Percentiles rank a stretch among this genome's conserved stretches.
These are phyloP conservation scores for Claviceps arundinis DNA, from an alignment of 2,329 filamentous ascomycete species.

Conservation along the genomic window DNA sequence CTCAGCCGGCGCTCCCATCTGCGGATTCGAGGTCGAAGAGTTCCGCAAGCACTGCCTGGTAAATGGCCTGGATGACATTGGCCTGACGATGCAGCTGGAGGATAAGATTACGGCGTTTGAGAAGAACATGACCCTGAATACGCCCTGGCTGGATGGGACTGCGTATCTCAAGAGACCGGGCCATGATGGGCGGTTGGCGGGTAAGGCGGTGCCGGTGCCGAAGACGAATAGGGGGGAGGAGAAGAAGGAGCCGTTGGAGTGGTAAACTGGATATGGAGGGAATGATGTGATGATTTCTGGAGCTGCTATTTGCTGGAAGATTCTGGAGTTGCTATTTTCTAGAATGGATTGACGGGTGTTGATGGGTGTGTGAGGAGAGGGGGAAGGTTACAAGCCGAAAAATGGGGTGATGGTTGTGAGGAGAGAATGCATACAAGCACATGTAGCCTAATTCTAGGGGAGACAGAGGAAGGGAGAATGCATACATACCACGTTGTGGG, in stretches of 20 bases:
- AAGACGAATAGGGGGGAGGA: constrained; percentile 81
- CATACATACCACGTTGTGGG: too few relatives aligned
- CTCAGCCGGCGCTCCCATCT: constrained; percentile 58
- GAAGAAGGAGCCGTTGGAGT: constrained; percentile 76
- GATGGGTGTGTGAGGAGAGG: too few relatives aligned
- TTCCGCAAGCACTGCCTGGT: constrained; percentile 90
- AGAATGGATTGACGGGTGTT: too few relatives aligned
- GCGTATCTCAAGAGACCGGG: constrained; percentile 54
- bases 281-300: neutral
- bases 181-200: constrained; percentile 40
- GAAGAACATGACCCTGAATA: constrained; percentile 58
- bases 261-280: constrained; percentile 38
- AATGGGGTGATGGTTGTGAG: too few relatives aligned
- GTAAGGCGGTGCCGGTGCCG: constrained; percentile 56
- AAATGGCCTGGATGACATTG: constrained; percentile 92
- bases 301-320: too few relatives aligned
- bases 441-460: too few relatives aligned
- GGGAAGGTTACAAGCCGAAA: neutral
- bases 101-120: constrained; percentile 81
- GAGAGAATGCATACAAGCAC: too few relatives aligned
- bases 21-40: constrained; percentile 74
- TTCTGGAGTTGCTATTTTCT: too few relatives aligned
- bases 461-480: too few relatives aligned
- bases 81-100: constrained; percentile 82
- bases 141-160: constrained; percentile 82